A percentile compares a stretch with the other conserved stretches of the same genome.
Evolutionary conservation across 371 early-diverging fungal species (phyloP).

Genomic region (Rhizomucor miehei): DNA sequence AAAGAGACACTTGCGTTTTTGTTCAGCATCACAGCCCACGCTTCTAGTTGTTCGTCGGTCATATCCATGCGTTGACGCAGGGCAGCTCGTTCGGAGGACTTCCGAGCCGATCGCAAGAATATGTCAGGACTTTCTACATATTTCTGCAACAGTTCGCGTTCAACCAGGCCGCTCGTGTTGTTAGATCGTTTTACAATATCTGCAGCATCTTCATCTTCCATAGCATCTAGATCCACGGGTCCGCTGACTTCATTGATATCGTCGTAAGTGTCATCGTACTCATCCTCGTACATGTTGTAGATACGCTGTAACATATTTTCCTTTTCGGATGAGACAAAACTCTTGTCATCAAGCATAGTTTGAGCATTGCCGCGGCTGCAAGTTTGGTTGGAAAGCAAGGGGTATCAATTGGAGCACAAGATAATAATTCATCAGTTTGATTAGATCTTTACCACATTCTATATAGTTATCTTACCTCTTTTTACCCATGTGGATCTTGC

Average conservation of each 20-base stretch:
- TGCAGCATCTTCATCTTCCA: conserved; percentile 56
- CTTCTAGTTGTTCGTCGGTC: conserved; percentile 91
- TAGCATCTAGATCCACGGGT: conserved; percentile 47
- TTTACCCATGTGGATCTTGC: conserved; percentile 73
- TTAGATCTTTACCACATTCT: background rate
- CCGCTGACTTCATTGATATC: conserved; percentile 63
- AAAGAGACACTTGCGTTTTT: conserved; percentile 73
- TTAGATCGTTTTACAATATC: conserved; percentile 19
- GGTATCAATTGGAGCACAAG: background rate
- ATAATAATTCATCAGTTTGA: background rate
- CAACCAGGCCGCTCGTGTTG: conserved; percentile 59
- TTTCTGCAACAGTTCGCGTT: conserved; percentile 53
- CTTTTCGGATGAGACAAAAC: conserved; percentile 58
- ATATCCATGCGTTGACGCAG: conserved; percentile 68
- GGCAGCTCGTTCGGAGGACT: conserved; percentile 55
- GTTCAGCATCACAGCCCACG: conserved; percentile 86
- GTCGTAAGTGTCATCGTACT: conserved; percentile 93
- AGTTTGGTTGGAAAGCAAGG: background rate
- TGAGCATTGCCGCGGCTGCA: conserved; percentile 41
- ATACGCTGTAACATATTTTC: conserved; percentile 58
- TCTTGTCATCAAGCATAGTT: conserved; percentile 52
- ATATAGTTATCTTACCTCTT: conserved; percentile 45
- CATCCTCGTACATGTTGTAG: conserved; percentile 74
- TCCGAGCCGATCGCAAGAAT: conserved; percentile 63
- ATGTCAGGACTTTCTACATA: conserved; percentile 50